phyloP scores from a whole-genome alignment of 73 alveolate genomes.

The Paraurostyla sp. region DNA sequence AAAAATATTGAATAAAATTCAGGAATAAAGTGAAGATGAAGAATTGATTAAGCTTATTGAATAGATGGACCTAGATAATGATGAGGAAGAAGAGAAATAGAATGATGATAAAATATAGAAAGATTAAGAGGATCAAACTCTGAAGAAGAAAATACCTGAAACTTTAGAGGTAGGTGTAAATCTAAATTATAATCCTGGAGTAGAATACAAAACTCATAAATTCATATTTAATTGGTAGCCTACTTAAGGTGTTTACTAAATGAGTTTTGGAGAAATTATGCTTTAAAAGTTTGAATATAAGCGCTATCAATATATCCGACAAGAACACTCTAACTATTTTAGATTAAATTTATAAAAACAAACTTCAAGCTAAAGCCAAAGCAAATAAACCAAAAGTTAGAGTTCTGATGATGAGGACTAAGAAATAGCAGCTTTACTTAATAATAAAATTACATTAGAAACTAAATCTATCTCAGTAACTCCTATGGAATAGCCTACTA shows the following conservation, averaged over 20 bases:
- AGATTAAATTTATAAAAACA: neutral
- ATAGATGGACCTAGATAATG: too few relatives aligned
- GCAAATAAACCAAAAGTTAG: too few relatives aligned
- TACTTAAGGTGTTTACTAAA: neutral
- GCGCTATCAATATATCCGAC: neutral
- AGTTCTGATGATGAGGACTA: too few relatives aligned
- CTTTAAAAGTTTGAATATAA: conserved; percentile 2
- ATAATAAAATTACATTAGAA: too few relatives aligned
- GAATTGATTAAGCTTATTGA: too few relatives aligned
- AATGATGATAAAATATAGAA: neutral
- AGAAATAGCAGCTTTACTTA: too few relatives aligned
- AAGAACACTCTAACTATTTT: neutral
- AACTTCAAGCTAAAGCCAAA: too few relatives aligned
- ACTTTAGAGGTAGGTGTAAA: neutral
- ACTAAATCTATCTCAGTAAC: too few relatives aligned
- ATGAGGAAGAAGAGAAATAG: neutral
- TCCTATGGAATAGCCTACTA: too few relatives aligned
- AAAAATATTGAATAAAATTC: too few relatives aligned
- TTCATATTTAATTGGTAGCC: neutral
- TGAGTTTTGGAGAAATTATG: conserved; percentile 1
- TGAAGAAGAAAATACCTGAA: neutral
- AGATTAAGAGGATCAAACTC: too few relatives aligned
- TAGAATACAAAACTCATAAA: neutral
- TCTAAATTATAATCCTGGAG: neutral
- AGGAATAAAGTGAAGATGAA: too few relatives aligned